Percentiles rank a stretch among this genome's conserved stretches.
These are phyloP conservation scores for Vararia minispora DNA, from an alignment of 768 basidiomycete genomes.

Conservation along the genomic window DNA sequence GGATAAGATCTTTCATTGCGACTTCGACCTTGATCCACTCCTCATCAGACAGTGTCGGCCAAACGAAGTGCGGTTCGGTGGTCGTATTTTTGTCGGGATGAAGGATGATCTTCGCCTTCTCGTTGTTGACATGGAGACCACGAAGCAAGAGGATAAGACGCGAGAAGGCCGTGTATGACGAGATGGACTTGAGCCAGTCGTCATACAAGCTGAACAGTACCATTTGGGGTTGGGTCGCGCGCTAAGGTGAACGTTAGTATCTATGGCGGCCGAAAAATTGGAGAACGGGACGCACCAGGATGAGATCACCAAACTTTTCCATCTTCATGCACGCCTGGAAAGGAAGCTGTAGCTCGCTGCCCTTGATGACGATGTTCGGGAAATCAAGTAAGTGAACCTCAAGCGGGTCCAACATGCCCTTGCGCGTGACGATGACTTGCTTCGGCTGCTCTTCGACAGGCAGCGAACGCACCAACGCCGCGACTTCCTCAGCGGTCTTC, in stretches of 20 bases:
- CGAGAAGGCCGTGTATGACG: conserved; percentile 98
- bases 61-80: conserved; percentile 96
- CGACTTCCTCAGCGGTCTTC: conserved; percentile 99
- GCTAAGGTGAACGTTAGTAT: conserved; percentile 30
- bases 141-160: conserved; percentile 94
- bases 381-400: conserved; percentile 99
- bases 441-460: conserved; percentile 99
- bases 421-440: conserved; percentile 98
- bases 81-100: conserved; percentile 96
- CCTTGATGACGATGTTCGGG: conserved; percentile 99
- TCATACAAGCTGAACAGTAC: conserved; percentile 97
- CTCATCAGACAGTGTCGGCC: conserved; percentile 87
- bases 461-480: conserved; percentile 89
- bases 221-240: conserved; percentile 98
- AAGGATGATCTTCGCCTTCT: conserved; percentile 97
- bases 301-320: conserved; percentile 99
- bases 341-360: conserved; percentile 92
- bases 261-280: not conserved
- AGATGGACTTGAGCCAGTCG: conserved; percentile 98
- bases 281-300: conserved; percentile 42
- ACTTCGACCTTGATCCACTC: conserved; percentile 99
- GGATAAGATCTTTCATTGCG: conserved; percentile 94
- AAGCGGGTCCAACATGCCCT: conserved; percentile 98
- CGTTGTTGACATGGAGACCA: conserved; percentile 97
- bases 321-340: conserved; percentile 99